Base-by-base conservation (phyloP, 306 rosid species). In the Trichosanthes cucumerina region DNA sequence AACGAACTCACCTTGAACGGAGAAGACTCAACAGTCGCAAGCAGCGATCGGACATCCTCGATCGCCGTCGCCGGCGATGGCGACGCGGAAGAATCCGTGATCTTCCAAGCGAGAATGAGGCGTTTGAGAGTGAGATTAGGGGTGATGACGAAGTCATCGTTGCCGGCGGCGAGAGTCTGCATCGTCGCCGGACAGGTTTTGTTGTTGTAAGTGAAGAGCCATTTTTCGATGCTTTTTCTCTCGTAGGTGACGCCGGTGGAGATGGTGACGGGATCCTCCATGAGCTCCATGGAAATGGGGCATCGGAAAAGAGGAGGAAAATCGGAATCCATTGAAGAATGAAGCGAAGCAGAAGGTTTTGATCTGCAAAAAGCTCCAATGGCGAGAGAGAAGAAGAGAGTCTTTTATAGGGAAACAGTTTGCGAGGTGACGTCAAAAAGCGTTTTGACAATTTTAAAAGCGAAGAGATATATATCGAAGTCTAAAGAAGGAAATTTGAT, bases 161-260 rank as follows among this genome's bases (percentile, higher is more conserved):
- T 18, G 23, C 44, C 44, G 23, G 23, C 70, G 23, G 70, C 57
- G 58, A 71, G 39, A 0, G 56, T 76, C 63, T 88, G 88, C 89
- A 86, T 86, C 23, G 91, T 88, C 31, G 89, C 86, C 1, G 91
- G 91, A 41, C 91, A 88, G 3, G 91, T 88, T 9, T 79, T 79
- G 83, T 88, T 88, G 60, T 86, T 84, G 88, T 84, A 86, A 15
- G 78, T 64, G 85, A 84, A 86, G 73, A 88, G 83, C 91, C 91
- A 88, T 77, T 79, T 86, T 77, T 82, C 85, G 14, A 88, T 88
- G 82, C 75, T 86, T 41, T 65, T 75, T 46, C 91, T 83, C n/a
- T 88, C 91, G 75, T 88, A 88, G 43, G 88, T 82, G 57, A 88
- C 85, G 16, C 91, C 91, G 34, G 89, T 86, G 80, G 80, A 57